Evolutionary conservation across 176 grass and related monocot species (phyloP).

Genomic region (Aechmea fasciata): DNA sequence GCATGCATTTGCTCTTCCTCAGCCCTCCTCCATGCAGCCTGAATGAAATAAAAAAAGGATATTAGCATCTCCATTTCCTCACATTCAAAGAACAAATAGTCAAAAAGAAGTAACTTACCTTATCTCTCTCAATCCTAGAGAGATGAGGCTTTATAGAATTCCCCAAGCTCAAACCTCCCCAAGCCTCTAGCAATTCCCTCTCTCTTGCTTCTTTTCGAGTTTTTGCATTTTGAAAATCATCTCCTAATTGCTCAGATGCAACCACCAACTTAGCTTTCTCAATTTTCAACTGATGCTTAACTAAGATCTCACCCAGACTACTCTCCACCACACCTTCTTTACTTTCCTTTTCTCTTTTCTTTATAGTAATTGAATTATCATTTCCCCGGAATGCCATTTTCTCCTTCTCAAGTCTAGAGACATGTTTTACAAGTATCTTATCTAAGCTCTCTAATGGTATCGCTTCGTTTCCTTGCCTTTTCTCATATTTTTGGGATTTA

Average conservation of each 20-base stretch:
- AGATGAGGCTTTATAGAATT: conserved; percentile 64
- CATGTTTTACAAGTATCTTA: conserved; percentile 51
- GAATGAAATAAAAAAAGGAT: conserved; percentile 22
- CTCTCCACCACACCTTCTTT: conserved; percentile 12
- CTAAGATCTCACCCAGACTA: conserved; percentile 44
- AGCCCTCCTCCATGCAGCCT: conserved; percentile 61
- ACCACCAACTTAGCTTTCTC: conserved; percentile 41
- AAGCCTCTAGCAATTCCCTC: conserved; percentile 58
- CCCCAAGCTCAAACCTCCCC: conserved; percentile 64
- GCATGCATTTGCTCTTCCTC: conserved; percentile 48
- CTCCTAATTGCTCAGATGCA: conserved; percentile 15
- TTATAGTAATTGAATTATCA: conserved; percentile 1
- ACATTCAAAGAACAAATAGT: neutral
- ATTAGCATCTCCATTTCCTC: neutral
- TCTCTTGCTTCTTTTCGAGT: conserved; percentile 51
- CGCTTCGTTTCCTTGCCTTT: conserved; percentile 1
- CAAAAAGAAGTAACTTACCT: conserved; percentile 33
- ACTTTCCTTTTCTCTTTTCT: conserved; percentile 16
- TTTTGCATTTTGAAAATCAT: conserved; percentile 28
- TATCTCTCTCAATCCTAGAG: conserved; percentile 77
- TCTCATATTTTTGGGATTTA: conserved; percentile 4
- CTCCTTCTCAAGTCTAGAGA: conserved; percentile 51
- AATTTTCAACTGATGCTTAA: conserved; percentile 40
- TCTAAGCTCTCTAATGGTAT: conserved; percentile 34
- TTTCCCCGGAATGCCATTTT: conserved; percentile 38